Base-by-base conservation (phyloP, 495 filamentous ascomycete genomes). In the Xylaria curta region DNA sequence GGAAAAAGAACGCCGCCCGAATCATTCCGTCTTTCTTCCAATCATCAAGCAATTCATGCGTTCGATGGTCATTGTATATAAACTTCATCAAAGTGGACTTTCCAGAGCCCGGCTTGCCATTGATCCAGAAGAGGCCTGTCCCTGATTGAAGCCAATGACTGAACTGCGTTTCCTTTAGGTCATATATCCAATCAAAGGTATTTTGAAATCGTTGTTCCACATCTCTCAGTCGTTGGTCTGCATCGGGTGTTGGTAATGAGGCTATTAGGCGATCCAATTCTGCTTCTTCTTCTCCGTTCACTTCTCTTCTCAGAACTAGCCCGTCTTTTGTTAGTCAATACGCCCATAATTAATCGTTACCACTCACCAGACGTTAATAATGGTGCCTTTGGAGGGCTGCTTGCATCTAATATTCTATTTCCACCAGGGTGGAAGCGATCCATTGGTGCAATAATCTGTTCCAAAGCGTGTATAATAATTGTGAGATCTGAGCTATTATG, bases 71-170 rank as follows among this genome's bases (percentile, higher is more conserved):
- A 58, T 73, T 9, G 46, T 53, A 69, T 59, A 77, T 73, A 36
- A 75, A 77, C 42, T 75, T 77, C 75, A 77, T 77, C n/a, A 75
- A 58, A 38, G 75, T 53, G 73, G 44, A 47, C 13, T 47, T 47
- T n/a, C 44, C 44, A 5, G 44, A 47, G 17, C 44, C 44, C 19
- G 44, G 75, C 26, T 72, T 73, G 19, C 75, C 75, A 24, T 71
- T 68, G 3, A 77, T 77, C 75, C 75, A 77, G 47, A 73, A 77
- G 42, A 75, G 59, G 4, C 71, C 68, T 1, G 33, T 47, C 9
- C 61, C 71, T 0, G n/a, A 67, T 40, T 70, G 46, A 28, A 77
- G 73, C 75, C 75, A 77, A n/a, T 62, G 9, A 3, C 9, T 63
- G 6, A 77, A 73, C 12, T 17, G 44, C 17, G 44, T 47, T 47